phyloP scores from a whole-genome alignment of 2,329 filamentous ascomycete species.

The Alternaria rosae region DNA sequence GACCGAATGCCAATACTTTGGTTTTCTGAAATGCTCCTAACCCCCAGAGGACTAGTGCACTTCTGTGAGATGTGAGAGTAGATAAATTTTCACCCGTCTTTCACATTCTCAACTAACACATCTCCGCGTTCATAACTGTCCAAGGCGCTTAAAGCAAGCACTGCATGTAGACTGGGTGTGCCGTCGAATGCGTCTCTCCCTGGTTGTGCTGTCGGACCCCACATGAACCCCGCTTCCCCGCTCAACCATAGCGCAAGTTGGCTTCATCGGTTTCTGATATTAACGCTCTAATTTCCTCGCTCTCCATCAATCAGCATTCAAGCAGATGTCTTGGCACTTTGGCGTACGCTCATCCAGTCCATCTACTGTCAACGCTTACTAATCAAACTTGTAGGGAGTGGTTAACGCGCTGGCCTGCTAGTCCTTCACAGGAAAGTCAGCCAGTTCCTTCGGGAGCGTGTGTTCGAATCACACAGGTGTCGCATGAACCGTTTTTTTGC shows the following conservation, averaged over 20 bases:
- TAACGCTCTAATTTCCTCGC: accelerated
- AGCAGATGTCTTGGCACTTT: constrained; percentile 18
- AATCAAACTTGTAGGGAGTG: constrained; percentile 14
- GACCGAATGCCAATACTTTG: not conserved
- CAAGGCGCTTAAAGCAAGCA: not conserved
- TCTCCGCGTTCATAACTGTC: not conserved
- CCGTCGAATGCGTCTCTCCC: not conserved
- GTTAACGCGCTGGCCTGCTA: constrained; percentile 40
- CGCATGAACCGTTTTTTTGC: constrained; percentile 20
- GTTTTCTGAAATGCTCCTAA: not conserved
- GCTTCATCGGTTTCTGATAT: not conserved
- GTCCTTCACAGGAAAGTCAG: constrained; percentile 24
- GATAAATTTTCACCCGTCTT: not conserved
- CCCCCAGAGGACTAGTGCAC: not conserved
- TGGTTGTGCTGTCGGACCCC: not conserved
- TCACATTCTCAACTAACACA: not conserved
- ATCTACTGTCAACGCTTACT: not conserved
- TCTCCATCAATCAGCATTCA: constrained; percentile 10
- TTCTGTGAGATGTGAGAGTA: not conserved
- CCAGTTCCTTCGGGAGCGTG: constrained; percentile 40
- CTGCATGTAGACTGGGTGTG: not conserved
- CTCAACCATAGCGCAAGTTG: not conserved
- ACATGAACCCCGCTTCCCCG: not conserved
- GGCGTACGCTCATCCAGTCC: not conserved
- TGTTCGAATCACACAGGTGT: constrained; percentile 41